Conservation (phyloP, 2,329 filamentous ascomycete genomes). For the Aspergillus glaucus region DNA sequence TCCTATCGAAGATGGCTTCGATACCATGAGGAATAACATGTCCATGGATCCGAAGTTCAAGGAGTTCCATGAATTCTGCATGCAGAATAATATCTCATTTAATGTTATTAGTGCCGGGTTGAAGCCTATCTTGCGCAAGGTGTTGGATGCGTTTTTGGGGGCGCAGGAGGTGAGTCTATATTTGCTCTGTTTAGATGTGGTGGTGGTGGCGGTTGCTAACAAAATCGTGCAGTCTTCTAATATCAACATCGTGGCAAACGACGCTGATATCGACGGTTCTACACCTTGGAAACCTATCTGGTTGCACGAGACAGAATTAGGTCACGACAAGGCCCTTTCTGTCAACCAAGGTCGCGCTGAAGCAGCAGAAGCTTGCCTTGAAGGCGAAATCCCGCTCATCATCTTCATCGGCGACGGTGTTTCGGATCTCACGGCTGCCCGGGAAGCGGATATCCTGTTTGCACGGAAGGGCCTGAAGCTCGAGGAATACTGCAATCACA, state of each 20-base stretch:
- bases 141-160: conserved; percentile 60
- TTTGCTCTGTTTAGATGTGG: background rate
- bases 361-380: conserved; percentile 50
- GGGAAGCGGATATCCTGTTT: conserved; percentile 62
- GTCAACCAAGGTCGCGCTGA: conserved; percentile 55
- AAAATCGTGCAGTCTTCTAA: conserved; percentile 37
- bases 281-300: conserved; percentile 58
- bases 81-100: conserved; percentile 58
- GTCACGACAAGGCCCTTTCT: conserved; percentile 62
- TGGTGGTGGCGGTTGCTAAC: background rate
- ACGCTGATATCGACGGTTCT: conserved; percentile 56
- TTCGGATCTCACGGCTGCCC: conserved; percentile 59
- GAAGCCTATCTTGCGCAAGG: conserved; percentile 56
- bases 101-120: conserved; percentile 64
- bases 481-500: conserved; percentile 60
- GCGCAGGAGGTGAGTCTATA: conserved; percentile 41
- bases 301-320: conserved; percentile 59
- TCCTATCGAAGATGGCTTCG: conserved; percentile 62
- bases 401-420: conserved; percentile 66
- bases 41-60: conserved; percentile 60
- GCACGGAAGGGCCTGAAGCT: conserved; percentile 58
- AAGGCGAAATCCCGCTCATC: conserved; percentile 59
- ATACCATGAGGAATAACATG: conserved; percentile 55
- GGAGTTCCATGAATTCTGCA: conserved; percentile 59
- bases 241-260: conserved; percentile 64